Base-by-base conservation (phyloP, 2,329 filamentous ascomycete genomes). In the Pseudonectria buxi region DNA sequence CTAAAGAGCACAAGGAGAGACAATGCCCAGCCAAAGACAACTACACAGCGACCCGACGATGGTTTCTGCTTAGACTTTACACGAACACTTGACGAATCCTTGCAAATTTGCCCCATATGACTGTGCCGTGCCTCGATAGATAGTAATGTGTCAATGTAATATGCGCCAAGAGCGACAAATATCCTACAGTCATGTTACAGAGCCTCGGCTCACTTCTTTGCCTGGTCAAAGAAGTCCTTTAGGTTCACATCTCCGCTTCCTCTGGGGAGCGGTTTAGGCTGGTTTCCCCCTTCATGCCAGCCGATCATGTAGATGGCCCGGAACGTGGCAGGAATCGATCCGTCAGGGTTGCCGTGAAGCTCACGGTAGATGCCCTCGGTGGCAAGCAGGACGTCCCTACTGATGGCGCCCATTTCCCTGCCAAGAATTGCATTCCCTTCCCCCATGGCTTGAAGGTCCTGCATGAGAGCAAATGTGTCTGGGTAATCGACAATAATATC, bases 281-380 rank as follows among this genome's bases (percentile, higher is more conserved):
- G 89, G 35, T 81, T 76, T 22, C 75, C 73, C 2, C 85, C 82
- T 47, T 89, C 85, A 57, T 90, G 94, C 92, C 92, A 98, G 0
- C 92, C 92, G 62, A 98, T 98, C 89, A 96, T 95, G 61, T 92
- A 95, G 43, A 98, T 95, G 50, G 95, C 74, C 49, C 92, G 76
- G 57, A 95, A 98, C 0, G 92, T 98, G 1, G 92, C 92, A 1
- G 92, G 92, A 43, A 92, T 71, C 2, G 68, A 76, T 14, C 76
- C 83, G 51, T 86, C 83, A 28, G 80, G 74, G 52, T 94, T 88
- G 13, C 86, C 89, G 60, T 98, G 88, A 37, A 98, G 64, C 56
- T 83, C 81, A 31, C 78, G 74, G 58, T 98, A 98, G 38, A 98
- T 95, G 27, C 79, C 85, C 46, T 96, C 86, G 16, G 79, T 83